Evolutionary conservation across 768 basidiomycete genomes (phyloP), one percentile per base, ranked within the genome.

Genomic region (Hemileccinum impolitum): DNA sequence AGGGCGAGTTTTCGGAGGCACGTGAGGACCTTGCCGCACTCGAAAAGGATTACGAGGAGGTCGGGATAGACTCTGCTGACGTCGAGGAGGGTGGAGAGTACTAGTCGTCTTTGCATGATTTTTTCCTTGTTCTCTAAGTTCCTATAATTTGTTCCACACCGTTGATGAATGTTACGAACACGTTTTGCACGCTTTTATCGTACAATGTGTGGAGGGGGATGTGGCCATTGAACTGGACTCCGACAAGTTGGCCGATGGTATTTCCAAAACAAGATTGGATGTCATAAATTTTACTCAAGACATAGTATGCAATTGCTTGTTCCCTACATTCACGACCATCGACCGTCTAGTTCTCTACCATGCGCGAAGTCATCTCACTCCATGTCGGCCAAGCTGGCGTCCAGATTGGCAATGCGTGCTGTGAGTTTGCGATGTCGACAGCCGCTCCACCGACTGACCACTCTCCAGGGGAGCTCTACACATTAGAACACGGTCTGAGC

Each of bases 11-110:
- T 76, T 94, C 92, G 17, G 95, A 97, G 75, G 95, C 95, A 17
- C 88, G 95, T 52, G 96, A 99, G 74, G 95, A 99, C 69, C 85
- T 99, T 50, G 96, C 95, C n/a, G 95, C 95, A n/a, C 84, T 99
- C 47, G 95, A 97, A 78, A 96, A 93, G 71, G 92, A 93, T 58
- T 94, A 93, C 61, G 90, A 92, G 68, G 91, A 96, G 67, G 92
- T 85, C 57, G 80, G 83, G 45, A 74, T 72, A 25, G 72, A 74
- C 62, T 77, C 76, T 36, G 77, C 75, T 4, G 76, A 78, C 35
- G 72, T 53, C 15, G 76, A 81, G 64, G 80, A 79, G 51, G 71
- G 57, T 40, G 75, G 71, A 52, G 75, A 77, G 61, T 77, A 77
- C 62, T 77, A 69, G 58, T 51, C 37, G 48, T 14, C 45, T 44